A percentile compares a stretch with the other conserved stretches of the same genome.
phyloP scores from a whole-genome alignment of 2,329 filamentous ascomycete species.

The Colletotrichum sp. region DNA sequence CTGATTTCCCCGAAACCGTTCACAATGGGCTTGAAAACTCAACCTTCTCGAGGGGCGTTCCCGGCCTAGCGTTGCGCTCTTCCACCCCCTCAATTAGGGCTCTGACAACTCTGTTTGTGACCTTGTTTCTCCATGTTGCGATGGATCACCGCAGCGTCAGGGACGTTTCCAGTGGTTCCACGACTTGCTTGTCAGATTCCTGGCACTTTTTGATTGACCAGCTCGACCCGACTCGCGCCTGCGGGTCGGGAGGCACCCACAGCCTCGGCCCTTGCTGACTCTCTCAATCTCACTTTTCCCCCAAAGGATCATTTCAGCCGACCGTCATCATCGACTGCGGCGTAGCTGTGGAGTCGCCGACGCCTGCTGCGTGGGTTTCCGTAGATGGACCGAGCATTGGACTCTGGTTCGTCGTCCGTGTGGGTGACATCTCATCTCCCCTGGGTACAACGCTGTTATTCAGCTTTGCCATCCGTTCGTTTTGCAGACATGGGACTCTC shows the following conservation, averaged over 20 bases:
- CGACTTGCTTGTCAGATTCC: constrained; percentile 14
- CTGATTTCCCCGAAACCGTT: neutral
- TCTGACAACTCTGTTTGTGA: neutral
- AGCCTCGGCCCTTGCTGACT: neutral
- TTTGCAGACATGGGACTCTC: neutral
- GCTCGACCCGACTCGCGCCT: neutral
- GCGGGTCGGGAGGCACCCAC: neutral
- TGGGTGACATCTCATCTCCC: constrained; percentile 13
- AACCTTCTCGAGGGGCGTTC: neutral
- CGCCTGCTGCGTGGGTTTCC: constrained; percentile 10
- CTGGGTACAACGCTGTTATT: neutral
- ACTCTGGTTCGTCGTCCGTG: neutral
- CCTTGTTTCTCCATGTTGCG: neutral
- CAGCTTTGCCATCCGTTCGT: constrained; percentile 1
- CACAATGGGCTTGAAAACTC: neutral
- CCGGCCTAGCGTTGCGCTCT: neutral
- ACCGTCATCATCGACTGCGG: neutral
- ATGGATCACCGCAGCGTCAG: neutral
- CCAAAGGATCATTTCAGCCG: neutral
- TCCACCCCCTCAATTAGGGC: neutral
- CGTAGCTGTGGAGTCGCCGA: neutral
- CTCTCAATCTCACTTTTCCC: neutral
- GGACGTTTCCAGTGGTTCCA: constrained; percentile 2
- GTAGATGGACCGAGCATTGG: constrained; percentile 8
- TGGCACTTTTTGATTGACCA: constrained; percentile 15